phyloP scores from a whole-genome alignment of 306 rosid genomes.

The Trifolium subterraneum region DNA sequence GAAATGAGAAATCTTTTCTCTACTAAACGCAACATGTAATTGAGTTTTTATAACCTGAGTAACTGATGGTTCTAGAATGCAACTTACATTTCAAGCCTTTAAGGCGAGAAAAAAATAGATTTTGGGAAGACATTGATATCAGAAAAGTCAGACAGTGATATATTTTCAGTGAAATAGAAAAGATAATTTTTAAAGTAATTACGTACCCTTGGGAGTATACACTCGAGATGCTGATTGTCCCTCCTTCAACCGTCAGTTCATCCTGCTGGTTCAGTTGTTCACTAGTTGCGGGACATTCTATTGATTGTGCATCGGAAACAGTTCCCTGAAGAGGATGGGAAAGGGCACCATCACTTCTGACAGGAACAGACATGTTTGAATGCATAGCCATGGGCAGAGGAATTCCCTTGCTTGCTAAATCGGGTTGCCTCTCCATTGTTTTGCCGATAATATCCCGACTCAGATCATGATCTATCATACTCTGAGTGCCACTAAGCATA shows the following conservation, averaged over 20 bases:
- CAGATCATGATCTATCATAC: slow-evolving; percentile 60
- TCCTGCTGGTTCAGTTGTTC: slow-evolving; percentile 65
- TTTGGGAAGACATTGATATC: background rate
- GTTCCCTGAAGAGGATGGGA: slow-evolving; percentile 75
- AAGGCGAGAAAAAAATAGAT: background rate
- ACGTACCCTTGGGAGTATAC: slow-evolving; percentile 94
- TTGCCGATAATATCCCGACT: slow-evolving; percentile 63
- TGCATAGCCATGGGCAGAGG: slow-evolving; percentile 59
- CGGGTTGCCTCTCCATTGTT: slow-evolving; percentile 66
- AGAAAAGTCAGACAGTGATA: background rate
- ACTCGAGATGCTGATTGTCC: slow-evolving; percentile 91
- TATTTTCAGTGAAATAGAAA: background rate
- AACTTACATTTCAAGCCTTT: no score
- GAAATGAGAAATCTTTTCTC: no score
- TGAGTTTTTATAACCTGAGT: no score
- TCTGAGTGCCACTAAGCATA: slow-evolving; percentile 60
- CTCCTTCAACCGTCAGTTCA: slow-evolving; percentile 80
- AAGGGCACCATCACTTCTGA: slow-evolving; percentile 67
- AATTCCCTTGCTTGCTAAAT: slow-evolving; percentile 63
- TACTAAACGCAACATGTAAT: no score
- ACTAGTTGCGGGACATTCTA: slow-evolving; percentile 60
- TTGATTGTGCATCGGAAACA: slow-evolving; percentile 70
- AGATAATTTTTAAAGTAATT: slow-evolving; percentile 14
- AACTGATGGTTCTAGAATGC: no score
- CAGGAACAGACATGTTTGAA: slow-evolving; percentile 58